phyloP scores from a whole-genome alignment of 805 yeast species.

The Pichia californica region DNA sequence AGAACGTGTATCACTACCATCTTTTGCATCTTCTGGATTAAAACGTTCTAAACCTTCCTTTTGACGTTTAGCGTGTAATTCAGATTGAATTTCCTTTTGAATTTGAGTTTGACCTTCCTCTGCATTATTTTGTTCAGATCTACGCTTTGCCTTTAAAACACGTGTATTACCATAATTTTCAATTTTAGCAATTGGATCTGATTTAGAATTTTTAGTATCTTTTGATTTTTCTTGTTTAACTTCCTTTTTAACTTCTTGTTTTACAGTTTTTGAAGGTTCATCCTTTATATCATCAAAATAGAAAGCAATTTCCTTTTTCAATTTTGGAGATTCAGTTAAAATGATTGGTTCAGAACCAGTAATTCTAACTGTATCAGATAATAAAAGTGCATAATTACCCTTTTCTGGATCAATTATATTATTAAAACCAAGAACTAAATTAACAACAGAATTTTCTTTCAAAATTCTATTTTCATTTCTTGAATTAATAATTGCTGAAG shows the following conservation, averaged over 20 bases:
- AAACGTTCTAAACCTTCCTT: slow-evolving; percentile 81
- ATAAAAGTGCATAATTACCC: slow-evolving; percentile 60
- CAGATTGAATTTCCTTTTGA: slow-evolving; percentile 75
- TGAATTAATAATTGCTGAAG: slow-evolving; percentile 62
- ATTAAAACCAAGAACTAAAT: slow-evolving; percentile 72
- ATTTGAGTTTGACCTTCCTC: slow-evolving; percentile 77
- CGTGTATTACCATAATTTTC: slow-evolving; percentile 41
- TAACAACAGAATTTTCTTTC: slow-evolving; percentile 66
- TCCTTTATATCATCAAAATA: slow-evolving; percentile 54
- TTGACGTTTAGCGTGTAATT: slow-evolving; percentile 77
- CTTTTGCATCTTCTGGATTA: slow-evolving; percentile 70
- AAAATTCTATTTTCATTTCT: slow-evolving; percentile 59
- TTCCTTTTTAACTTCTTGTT: slow-evolving; percentile 8
- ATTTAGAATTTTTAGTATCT: not conserved
- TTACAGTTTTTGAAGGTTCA: slow-evolving; percentile 21
- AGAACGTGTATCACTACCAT: slow-evolving; percentile 52
- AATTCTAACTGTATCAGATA: slow-evolving; percentile 77
- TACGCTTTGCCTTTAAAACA: slow-evolving; percentile 68
- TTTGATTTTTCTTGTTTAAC: not conserved
- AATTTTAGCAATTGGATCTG: slow-evolving; percentile 7
- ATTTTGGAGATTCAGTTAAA: slow-evolving; percentile 69
- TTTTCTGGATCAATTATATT: slow-evolving; percentile 47
- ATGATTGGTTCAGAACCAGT: slow-evolving; percentile 54
- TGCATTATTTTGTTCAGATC: slow-evolving; percentile 66
- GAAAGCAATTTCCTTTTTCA: slow-evolving; percentile 70